Base-by-base conservation (phyloP, 2,329 filamentous ascomycete genomes). In the Microsporum canis region DNA sequence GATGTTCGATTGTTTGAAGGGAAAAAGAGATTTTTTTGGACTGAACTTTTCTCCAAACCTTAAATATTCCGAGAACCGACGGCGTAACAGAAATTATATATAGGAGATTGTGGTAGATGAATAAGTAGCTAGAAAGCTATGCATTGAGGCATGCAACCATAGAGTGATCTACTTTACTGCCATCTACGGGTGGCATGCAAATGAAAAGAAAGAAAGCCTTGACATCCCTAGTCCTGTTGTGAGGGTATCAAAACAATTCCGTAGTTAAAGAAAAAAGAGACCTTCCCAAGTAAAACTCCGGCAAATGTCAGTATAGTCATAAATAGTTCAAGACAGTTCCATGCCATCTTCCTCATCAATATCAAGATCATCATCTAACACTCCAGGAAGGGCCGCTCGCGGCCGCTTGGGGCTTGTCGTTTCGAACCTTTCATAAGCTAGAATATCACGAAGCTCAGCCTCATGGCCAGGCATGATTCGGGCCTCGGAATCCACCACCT, bases 401-500 rank as follows among this genome's bases (percentile, higher is more conserved):
- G 56, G 77, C 69, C 14, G 65, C 63, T 10, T 67, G 31, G 65
- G 68, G 31, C 67, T 67, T 57, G 57, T 62, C 17, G 70, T 62
- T 36, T 66, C 67, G 56, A 29, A 43, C 17, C 55, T 41, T 27
- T 57, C 55, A 17, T 12, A 12, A 31, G 55, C 23, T 3, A 41
- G 27, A 3, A 39, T 57, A 10, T 81, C 81, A 2, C 84, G 78
- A 62, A 80, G 76, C 65, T 86, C 85, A 12, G 95, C 78, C 72
- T 96, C 91, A 64, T 95, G 89, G 49, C 92, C 92, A 59, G 88
- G 88, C 4, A 97, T 82, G 5, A 99, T 87, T 31, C 92, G 83
- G n/a, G 91, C 91, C 70, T 97, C 94, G 68, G 86, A 88, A 73
- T 96, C 91, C 49, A 96, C 88, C 71, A 96, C 91, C 73, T 96